These are phyloP conservation scores for Anthoceros angustus DNA, from an alignment of 225 moss, liverwort and hornwort genomes.

Conservation along the genomic window DNA sequence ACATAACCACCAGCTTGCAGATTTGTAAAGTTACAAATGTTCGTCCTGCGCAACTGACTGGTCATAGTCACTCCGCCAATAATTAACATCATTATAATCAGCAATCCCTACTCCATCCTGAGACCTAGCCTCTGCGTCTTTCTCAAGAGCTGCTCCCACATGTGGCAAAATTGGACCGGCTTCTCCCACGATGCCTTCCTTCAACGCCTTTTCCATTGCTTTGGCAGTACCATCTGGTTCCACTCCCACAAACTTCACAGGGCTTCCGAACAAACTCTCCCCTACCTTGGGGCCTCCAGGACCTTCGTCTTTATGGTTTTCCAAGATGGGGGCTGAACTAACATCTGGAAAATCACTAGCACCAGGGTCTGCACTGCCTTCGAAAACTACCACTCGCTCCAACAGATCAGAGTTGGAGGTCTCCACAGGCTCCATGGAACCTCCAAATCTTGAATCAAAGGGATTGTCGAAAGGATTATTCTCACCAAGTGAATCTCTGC, in stretches of 20 bases:
- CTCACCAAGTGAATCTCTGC: constrained; percentile 17
- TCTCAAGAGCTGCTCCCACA: constrained; percentile 14
- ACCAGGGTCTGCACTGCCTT: constrained; percentile 12
- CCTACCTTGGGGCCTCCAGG: constrained; percentile 9
- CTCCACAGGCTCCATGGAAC: constrained; percentile 1
- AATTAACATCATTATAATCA: constrained; percentile 80
- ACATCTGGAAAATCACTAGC: not conserved
- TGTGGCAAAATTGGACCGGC: constrained; percentile 53
- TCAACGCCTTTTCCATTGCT: constrained; percentile 92
- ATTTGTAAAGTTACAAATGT: constrained; percentile 14
- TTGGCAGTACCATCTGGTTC: constrained; percentile 65
- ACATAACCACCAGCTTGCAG: not conserved
- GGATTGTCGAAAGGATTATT: constrained; percentile 20
- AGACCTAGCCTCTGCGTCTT: constrained; percentile 18
- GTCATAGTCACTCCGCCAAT: constrained; percentile 78
- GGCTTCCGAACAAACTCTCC: constrained; percentile 21
- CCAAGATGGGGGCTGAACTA: constrained; percentile 1
- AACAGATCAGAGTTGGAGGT: not conserved
- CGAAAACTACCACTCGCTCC: constrained; percentile 6
- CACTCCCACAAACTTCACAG: constrained; percentile 40
- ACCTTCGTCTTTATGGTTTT: constrained; percentile 9
- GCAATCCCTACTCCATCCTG: constrained; percentile 41
- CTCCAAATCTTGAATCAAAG: constrained; percentile 12
- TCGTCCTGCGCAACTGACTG: constrained; percentile 50
- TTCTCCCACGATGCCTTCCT: constrained; percentile 90